Percentiles rank a stretch among this genome's conserved stretches.
These are phyloP conservation scores for Candida broadrunensis DNA, from an alignment of 805 yeast genomes.

Conservation along the genomic window DNA sequence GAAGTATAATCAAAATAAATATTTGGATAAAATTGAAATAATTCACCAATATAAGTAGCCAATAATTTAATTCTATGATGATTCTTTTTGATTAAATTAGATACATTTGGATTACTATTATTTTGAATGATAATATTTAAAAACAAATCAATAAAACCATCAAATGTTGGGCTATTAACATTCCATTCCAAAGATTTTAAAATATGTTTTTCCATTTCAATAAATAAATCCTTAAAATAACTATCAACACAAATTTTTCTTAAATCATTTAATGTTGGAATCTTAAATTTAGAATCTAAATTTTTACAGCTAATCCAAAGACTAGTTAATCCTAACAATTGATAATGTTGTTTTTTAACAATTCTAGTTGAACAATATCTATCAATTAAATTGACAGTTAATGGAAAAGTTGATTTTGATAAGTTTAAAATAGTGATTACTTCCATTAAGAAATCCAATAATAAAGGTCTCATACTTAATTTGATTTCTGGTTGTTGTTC, in stretches of 20 bases:
- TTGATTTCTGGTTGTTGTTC: constrained; percentile 47
- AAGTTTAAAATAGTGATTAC: constrained; percentile 39
- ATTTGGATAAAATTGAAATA: constrained; percentile 60
- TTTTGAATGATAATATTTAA: constrained; percentile 40
- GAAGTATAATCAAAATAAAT: constrained; percentile 56
- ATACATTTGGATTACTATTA: constrained; percentile 21
- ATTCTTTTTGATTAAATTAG: constrained; percentile 23
- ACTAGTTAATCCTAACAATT: constrained; percentile 41
- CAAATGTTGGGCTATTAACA: constrained; percentile 59
- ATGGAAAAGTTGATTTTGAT: constrained; percentile 40
- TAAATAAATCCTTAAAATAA: constrained; percentile 53
- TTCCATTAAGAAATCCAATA: constrained; percentile 43
- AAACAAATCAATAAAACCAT: constrained; percentile 58
- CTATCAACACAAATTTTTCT: constrained; percentile 57
- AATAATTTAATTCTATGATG: constrained; percentile 51
- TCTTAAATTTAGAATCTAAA: constrained; percentile 55
- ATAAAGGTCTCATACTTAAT: constrained; percentile 41
- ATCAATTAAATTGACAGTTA: constrained; percentile 44
- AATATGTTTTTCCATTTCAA: constrained; percentile 68
- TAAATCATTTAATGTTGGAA: constrained; percentile 51
- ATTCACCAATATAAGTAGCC: constrained; percentile 62
- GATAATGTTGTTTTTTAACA: constrained; percentile 45
- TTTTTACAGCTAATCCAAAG: constrained; percentile 45
- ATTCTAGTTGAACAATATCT: constrained; percentile 43
- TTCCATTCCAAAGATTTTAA: constrained; percentile 65